Conservation (phyloP, 169 alveolate genomes). For the Pseudocohnilembus persalinus region DNA sequence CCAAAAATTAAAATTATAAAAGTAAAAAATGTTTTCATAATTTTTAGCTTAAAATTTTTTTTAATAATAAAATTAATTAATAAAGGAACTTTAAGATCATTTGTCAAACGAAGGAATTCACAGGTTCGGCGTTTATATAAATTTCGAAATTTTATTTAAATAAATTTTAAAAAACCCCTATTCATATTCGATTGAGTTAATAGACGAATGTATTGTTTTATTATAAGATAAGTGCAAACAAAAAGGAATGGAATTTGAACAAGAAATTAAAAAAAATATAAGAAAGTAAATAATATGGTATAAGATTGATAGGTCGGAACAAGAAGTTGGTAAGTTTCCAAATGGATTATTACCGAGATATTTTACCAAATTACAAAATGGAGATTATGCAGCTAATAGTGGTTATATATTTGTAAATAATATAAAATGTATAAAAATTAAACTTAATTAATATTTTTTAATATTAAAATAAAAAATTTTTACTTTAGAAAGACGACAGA, state of each 20-base stretch:
- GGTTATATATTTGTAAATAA: conserved; percentile 51
- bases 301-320: conserved; percentile 56
- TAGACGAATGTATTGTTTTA: not conserved
- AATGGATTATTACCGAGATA: conserved; percentile 74
- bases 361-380: conserved; percentile 62
- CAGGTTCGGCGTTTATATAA: not conserved
- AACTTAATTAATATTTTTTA: conserved; percentile 12
- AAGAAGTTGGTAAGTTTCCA: conserved; percentile 53
- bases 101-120: not conserved
- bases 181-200: not conserved
- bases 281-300: conserved; percentile 37
- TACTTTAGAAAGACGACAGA: conserved; percentile 45
- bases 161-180: not conserved
- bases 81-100: not conserved
- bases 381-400: conserved; percentile 40
- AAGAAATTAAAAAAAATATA: too few species aligned
- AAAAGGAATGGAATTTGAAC: not conserved
- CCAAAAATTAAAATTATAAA: not conserved
- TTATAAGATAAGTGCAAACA: not conserved
- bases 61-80: too few species aligned
- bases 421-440: conserved; percentile 31
- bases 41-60: too few species aligned
- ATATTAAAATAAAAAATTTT: too few species aligned
- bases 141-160: too few species aligned
- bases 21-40: not conserved